Evolutionary conservation across 73 alveolate species (phyloP), one percentile per base, ranked within the genome.

Genomic region (Breviolum minutum): DNA sequence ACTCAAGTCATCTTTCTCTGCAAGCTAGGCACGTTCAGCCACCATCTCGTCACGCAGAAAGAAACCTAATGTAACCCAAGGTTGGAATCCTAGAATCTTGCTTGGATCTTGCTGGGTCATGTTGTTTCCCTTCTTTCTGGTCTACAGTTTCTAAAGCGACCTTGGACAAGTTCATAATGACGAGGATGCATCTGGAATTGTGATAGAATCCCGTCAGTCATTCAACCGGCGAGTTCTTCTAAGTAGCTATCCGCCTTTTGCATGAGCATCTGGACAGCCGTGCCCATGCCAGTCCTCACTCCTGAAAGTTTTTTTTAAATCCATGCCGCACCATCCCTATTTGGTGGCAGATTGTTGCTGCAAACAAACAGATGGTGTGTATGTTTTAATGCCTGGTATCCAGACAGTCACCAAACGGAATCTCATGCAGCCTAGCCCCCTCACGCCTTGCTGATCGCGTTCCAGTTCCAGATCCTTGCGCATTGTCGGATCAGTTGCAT

Each of bases 191-290:
- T 68, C 77, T 68, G 17, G 77, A 40, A 40, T 40, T 40, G 5
- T 40, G 54, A 22, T 14, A 22, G 1, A 17, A 22, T 68, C 4
- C 77, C 77, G 24, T 17, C 54, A 40, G 24, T 17, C 54, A 40
- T 40, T 40, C 54, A 40, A 40, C 54, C 54, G 54, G 54, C 54
- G 3, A 2, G 54, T 40, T 40, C 54, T 40, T 40, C 54, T 40
- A 40, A 40, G 95, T 22, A 24, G 95, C 95, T 88, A 48, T 88
- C 95, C 8, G 95, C 95, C 8, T 63, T 69, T 71, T 88, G 85
- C 95, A 88, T 88, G 14, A 88, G 95, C 95, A 88, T 88, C 95
- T 64, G 66, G 19, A 88, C 95, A 12, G 85, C 60, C 22, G 95
- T 66, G 8, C 85, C 95, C 77, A 88, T 29, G 40, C 70, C 73